Base-by-base conservation (phyloP, 2,329 filamentous ascomycete species). In the Penicillium verrucosum region DNA sequence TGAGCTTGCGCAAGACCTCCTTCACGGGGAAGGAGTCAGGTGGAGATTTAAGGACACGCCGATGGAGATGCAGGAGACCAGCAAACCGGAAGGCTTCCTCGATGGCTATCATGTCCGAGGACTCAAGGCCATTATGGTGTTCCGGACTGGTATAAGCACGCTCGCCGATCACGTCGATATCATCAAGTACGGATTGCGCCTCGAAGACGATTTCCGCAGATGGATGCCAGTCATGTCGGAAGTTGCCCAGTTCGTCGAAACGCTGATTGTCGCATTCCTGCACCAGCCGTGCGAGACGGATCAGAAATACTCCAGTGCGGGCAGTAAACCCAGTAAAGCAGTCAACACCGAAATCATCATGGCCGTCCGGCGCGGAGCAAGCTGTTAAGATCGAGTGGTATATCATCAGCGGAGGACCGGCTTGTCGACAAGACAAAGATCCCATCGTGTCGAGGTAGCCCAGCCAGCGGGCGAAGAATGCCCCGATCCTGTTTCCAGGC, bases 71-170 rank as follows among this genome's bases (percentile, higher is more conserved):
- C 4, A 93, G 82, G 11, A 92, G 77, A 0, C 87, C 90, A 1
- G 89, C 88, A 81, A 86, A 90, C 68, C 93, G 89, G 71, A 90
- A 93, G 2, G 89, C 86, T 66, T 88, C 83, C 68, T 94, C 92
- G 2, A 86, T 88, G 10, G 89, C 87, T 54, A 80, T 78, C 52
- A 83, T 79, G 41, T 84, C 80, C 49, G 74, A 70, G 14, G 70
- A 72, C 29, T 77, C 75, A 1, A 67, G 67, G 9, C 68, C 70
- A 38, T 63, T 66, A 58, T 77, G 74, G 67, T 81, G 75, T 38
- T 70, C 68, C 50, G 73, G 71, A 41, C 69, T 65, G 30, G 72
- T 66, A 59, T 77, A 73, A 25, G 71, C 70, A 47, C 75, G 70
- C 60, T 70, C 65, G 63, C 76, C 64, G 62, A 84, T 86, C 48